phyloP scores from a whole-genome alignment of 176 grass and related monocot species.

The Saccharum officinarum region DNA sequence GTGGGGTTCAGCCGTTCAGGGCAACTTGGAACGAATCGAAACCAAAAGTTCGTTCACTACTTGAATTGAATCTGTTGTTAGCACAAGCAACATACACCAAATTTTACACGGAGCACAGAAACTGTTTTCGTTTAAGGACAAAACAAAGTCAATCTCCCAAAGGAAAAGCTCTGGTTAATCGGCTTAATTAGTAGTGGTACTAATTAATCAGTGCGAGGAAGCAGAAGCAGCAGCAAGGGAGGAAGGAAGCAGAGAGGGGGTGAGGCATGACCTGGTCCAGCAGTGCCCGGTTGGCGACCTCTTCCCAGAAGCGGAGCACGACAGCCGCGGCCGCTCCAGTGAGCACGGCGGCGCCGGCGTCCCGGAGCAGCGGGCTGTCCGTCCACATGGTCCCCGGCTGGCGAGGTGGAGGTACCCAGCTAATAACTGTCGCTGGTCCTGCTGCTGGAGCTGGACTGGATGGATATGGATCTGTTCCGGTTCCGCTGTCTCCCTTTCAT shows the following conservation, averaged over 20 bases:
- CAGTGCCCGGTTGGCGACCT: slow-evolving; percentile 63
- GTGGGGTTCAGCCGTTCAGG: not conserved
- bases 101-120: not conserved
- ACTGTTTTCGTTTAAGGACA: not conserved
- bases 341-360: slow-evolving; percentile 53
- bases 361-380: slow-evolving; percentile 55
- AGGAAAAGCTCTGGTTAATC: too few relatives aligned
- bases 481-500: not conserved
- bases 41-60: not conserved
- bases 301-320: slow-evolving; percentile 78
- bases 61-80: not conserved
- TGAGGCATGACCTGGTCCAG: slow-evolving; percentile 88
- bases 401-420: not conserved
- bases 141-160: too few relatives aligned
- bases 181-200: too few relatives aligned
- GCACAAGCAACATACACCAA: not conserved
- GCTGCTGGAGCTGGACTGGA: too few relatives aligned
- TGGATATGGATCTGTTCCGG: not conserved
- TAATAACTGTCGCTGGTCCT: not conserved
- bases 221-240: not conserved
- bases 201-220: not conserved
- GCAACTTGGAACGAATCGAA: not conserved
- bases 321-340: slow-evolving; percentile 39
- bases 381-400: slow-evolving; percentile 11
- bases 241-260: not conserved